Conservation (phyloP, 371 early-diverging fungal genomes). For the Vairimorpha necatrix region DNA sequence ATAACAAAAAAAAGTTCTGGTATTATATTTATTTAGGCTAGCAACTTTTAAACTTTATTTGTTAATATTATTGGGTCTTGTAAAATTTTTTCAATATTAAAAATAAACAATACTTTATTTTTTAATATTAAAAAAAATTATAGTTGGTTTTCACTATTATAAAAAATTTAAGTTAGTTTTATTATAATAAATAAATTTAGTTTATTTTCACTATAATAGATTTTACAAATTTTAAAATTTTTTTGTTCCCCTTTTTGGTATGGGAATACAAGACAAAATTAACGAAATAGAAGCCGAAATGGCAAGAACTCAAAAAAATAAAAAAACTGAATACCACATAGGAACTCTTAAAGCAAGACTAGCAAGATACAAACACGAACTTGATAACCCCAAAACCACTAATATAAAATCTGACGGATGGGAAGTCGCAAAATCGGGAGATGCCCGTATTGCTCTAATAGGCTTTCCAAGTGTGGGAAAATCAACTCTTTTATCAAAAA, state of each 20-base stretch:
- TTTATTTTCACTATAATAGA: too few species aligned
- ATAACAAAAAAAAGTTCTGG: too few species aligned
- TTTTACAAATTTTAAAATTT: too few species aligned
- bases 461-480: slow-evolving; percentile 65
- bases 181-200: too few species aligned
- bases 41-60: too few species aligned
- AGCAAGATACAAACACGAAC: slow-evolving; percentile 56
- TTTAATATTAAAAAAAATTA: background rate
- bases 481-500: slow-evolving; percentile 60
- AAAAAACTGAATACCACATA: slow-evolving; percentile 62
- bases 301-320: slow-evolving; percentile 64
- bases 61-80: too few species aligned
- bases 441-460: slow-evolving; percentile 59
- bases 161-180: background rate
- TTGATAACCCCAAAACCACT: slow-evolving; percentile 50
- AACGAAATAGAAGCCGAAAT: slow-evolving; percentile 63
- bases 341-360: slow-evolving; percentile 62
- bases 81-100: too few species aligned
- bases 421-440: slow-evolving; percentile 62
- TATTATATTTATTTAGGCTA: too few species aligned
- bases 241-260: too few species aligned
- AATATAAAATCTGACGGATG: slow-evolving; percentile 46
- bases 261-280: slow-evolving; percentile 64
- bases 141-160: background rate
- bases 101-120: background rate